Conservation (phyloP, 1,284 basidiomycete genomes). For the Amylostereum areolatum region DNA sequence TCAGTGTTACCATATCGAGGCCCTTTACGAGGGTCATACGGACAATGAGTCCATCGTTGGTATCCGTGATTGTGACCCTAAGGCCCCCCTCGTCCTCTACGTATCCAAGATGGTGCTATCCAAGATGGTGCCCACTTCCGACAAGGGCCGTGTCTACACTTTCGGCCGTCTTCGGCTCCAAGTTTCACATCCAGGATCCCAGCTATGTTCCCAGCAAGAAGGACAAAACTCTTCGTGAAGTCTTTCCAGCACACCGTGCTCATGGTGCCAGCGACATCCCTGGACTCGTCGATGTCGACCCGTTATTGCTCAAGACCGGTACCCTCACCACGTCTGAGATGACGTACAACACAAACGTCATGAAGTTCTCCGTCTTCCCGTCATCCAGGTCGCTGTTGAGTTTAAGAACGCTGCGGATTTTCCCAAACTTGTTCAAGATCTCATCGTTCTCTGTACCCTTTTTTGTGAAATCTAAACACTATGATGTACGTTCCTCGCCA, state of each 20-base stretch:
- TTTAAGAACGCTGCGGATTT: slow-evolving; percentile 99
- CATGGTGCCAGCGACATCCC: slow-evolving; percentile 99
- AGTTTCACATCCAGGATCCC: slow-evolving; percentile 98
- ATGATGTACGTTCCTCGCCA: slow-evolving; percentile 63
- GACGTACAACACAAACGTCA: slow-evolving; percentile 99
- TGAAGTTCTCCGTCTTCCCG: slow-evolving; percentile 99
- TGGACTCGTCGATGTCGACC: slow-evolving; percentile 99
- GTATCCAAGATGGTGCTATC: slow-evolving; percentile 99
- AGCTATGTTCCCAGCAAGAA: slow-evolving; percentile 99
- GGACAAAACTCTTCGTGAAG: slow-evolving; percentile 97
- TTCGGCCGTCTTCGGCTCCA: slow-evolving; percentile 98
- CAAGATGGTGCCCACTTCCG: slow-evolving; percentile 99
- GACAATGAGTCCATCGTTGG: slow-evolving; percentile 98
- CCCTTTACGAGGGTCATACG: slow-evolving; percentile 98
- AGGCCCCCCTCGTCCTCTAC: slow-evolving; percentile 95
- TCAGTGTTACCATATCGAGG: slow-evolving; percentile 98
- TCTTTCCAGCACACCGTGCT: slow-evolving; percentile 97
- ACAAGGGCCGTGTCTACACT: slow-evolving; percentile 99
- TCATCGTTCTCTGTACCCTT: slow-evolving; percentile 22
- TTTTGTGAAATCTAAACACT: slow-evolving; percentile 42
- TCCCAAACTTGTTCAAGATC: slow-evolving; percentile 46
- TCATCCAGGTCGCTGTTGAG: slow-evolving; percentile 98
- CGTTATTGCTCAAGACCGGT: slow-evolving; percentile 99
- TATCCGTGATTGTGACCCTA: slow-evolving; percentile 97
- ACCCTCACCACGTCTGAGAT: slow-evolving; percentile 96